Percentiles rank a stretch among this genome's conserved stretches.
phyloP scores from a whole-genome alignment of 768 basidiomycete species.

The Boletus rubroflammeus region DNA sequence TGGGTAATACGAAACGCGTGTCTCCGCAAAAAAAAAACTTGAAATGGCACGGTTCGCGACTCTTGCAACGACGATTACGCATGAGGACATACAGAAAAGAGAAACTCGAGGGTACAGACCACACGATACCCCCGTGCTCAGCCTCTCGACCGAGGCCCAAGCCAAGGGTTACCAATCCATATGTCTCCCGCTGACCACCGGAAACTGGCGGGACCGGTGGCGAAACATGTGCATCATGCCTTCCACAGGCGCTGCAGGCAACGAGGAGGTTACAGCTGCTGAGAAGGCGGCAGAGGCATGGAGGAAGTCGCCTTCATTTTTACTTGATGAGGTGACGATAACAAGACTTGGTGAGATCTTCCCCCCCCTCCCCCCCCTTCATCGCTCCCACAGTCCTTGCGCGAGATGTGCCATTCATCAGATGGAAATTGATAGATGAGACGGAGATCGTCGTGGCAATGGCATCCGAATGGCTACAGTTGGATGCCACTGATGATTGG shows the following conservation, averaged over 20 bases:
- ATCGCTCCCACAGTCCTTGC: constrained; percentile 11
- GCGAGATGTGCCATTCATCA: constrained; percentile 15
- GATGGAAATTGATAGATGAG: constrained; percentile 51
- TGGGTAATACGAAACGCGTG: constrained; percentile 11
- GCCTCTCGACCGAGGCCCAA: constrained; percentile 48
- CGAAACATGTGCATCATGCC: constrained; percentile 79
- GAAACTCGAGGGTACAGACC: constrained; percentile 13
- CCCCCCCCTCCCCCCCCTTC: constrained; percentile 4
- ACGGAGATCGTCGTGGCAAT: constrained; percentile 69
- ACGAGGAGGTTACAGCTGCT: constrained; percentile 40
- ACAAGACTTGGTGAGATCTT: constrained; percentile 63
- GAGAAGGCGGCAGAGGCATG: constrained; percentile 78
- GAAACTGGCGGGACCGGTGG: constrained; percentile 86
- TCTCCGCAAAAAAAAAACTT: constrained; percentile 5
- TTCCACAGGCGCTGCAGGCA: constrained; percentile 34
- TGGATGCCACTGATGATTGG: constrained; percentile 91
- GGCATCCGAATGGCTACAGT: constrained; percentile 91
- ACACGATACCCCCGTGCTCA: constrained; percentile 48
- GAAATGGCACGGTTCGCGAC: constrained; percentile 29
- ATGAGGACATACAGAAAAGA: constrained; percentile 40
- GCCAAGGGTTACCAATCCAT: constrained; percentile 70
- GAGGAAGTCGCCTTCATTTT: constrained; percentile 79
- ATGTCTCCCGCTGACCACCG: constrained; percentile 86
- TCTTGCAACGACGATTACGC: constrained; percentile 28
- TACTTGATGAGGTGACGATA: constrained; percentile 82